These are phyloP conservation scores for Filosporella fistucella DNA, from an alignment of 495 filamentous ascomycete genomes.

Conservation along the genomic window DNA sequence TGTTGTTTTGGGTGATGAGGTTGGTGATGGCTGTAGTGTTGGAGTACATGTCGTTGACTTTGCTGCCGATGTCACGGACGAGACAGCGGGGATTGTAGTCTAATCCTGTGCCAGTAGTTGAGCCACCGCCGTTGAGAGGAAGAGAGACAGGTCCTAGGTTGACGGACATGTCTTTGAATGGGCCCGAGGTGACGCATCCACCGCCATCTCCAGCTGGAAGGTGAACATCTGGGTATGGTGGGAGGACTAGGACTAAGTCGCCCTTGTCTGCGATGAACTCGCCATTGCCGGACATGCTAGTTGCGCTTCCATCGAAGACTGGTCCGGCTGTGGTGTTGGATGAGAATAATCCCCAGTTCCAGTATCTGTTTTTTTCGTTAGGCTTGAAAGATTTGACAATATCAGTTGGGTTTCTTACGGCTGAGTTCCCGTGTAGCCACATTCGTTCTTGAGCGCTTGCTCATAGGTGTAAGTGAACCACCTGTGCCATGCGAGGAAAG, in stretches of 20 bases:
- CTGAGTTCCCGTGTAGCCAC: slow-evolving; percentile 56
- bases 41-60: slow-evolving; percentile 13
- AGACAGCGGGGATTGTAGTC: slow-evolving; percentile 63
- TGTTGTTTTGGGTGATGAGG: slow-evolving; percentile 14
- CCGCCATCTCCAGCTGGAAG: slow-evolving; percentile 47
- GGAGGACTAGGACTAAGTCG: background rate
- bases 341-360: slow-evolving; percentile 3
- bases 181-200: slow-evolving; percentile 58
- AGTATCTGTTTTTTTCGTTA: no score
- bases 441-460: slow-evolving; percentile 64
- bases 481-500: slow-evolving; percentile 69
- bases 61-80: slow-evolving; percentile 56
- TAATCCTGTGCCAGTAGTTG: slow-evolving; percentile 33
- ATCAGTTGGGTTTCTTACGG: slow-evolving; percentile 12
- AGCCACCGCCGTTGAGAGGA: slow-evolving; percentile 32
- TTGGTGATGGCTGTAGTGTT: slow-evolving; percentile 16
- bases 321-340: no score
- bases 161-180: slow-evolving; percentile 44
- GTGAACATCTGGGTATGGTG: slow-evolving; percentile 19
- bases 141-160: slow-evolving; percentile 41
- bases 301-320: slow-evolving; percentile 59
- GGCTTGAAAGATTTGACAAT: background rate
- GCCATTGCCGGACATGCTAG: slow-evolving; percentile 61
- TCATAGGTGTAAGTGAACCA: slow-evolving; percentile 66
- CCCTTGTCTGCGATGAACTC: slow-evolving; percentile 30